Evolutionary conservation across 1,139 yeast genomes (phyloP), one percentile per base, ranked within the genome.

Genomic region (Blastobotrys buckinghamii): DNA sequence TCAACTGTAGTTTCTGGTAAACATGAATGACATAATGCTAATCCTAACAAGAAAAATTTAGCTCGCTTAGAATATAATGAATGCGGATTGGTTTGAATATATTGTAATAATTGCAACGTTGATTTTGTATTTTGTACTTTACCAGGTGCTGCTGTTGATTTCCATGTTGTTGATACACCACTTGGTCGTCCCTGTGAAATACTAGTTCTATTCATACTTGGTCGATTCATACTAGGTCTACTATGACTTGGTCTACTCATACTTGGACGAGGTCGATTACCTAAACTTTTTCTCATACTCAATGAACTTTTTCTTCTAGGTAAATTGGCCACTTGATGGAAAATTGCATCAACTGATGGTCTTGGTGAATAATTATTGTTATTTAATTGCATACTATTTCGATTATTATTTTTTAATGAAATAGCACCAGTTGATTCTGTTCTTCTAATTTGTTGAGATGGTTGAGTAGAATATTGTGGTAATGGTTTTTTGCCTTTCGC

Each of bases 1-100:
- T 64, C 47, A 27, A 15, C 26, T 16, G 49, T 38, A 5, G 65
- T 57, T 57, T 82, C 81, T 1, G 98, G 97, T 42, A 88, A 70
- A 64, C 97, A 92, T 0, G 94, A 78, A 60, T 90, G 96, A 61
- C 98, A 92, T 46, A 92, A 70, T 0, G 98, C 95, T 48, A 94
- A 70, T 1, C 92, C 76, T 43, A 92, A 69, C 44, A 92, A 70
- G 62, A 94, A 92, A 64, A 90, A 84, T 53, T 78, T 81, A 7
- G 44, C 94, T 56, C 78, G 80, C 52, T 78, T 77, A 0, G 97
- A 71, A 66, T 84, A 92, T 2, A 79, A 56, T 0, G 87, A 73
- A 40, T 81, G 71, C 0, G 97, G 97, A 56, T 85, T 73, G 2
- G 70, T 56, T 67, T 88, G 95, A 32, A 92, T 68, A 60, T 82